Percentiles rank a stretch among this genome's conserved stretches.
Conservation (phyloP, 352 stramenopile species). For the Phytophthora aleatoria region DNA sequence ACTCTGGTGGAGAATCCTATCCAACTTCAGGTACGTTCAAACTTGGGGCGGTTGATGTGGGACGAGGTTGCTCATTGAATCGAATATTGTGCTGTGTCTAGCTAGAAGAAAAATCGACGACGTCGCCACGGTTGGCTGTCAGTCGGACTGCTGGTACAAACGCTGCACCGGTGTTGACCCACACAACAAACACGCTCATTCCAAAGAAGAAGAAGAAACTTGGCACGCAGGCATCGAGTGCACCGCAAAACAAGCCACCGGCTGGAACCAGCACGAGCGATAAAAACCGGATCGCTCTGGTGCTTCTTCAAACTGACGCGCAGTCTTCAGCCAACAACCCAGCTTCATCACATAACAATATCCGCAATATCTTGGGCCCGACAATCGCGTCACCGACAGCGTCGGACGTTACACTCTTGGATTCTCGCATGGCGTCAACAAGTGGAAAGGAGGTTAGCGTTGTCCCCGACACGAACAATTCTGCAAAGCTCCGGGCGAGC, state of each 20-base stretch:
- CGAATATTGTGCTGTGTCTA: conserved; percentile 26
- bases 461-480: conserved; percentile 29
- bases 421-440: conserved; percentile 55
- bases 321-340: conserved; percentile 38
- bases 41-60: conserved; percentile 5
- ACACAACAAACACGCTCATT: conserved; percentile 57
- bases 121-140: conserved; percentile 16
- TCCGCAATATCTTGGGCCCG: conserved; percentile 76
- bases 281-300: conserved; percentile 72
- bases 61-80: conserved; percentile 6
- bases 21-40: conserved; percentile 61
- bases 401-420: conserved; percentile 55
- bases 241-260: conserved; percentile 22
- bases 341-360: conserved; percentile 78
- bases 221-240: conserved; percentile 4
- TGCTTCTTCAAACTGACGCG: conserved; percentile 43
- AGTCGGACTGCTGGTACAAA: conserved; percentile 14
- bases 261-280: conserved; percentile 48
- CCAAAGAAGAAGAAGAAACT: conserved; percentile 66
- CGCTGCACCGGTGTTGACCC: conserved; percentile 1
- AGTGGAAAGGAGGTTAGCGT: conserved; percentile 33
- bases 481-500: conserved; percentile 18
- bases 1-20: conserved; percentile 83
- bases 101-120: conserved; percentile 68
- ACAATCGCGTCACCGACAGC: conserved; percentile 54